phyloP scores from a whole-genome alignment of 106 monocot species.

The Dactylorhiza incarnata region DNA sequence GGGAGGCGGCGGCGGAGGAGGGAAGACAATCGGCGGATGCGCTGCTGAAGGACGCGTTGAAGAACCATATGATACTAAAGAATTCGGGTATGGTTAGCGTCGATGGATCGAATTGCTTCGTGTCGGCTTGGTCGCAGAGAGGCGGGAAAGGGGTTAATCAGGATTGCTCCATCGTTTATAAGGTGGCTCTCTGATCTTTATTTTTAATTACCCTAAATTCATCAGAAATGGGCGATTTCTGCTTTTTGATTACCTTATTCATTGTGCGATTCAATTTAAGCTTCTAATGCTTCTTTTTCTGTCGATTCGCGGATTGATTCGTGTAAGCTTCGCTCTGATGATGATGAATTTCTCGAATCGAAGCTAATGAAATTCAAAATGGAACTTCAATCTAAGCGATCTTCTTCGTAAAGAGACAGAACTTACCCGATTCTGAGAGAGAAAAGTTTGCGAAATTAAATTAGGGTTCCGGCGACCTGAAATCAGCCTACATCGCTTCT shows the following conservation, averaged over 20 bases:
- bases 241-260: background rate
- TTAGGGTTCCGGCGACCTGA: background rate
- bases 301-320: background rate
- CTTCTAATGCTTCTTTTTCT: background rate
- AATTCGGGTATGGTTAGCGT: conserved; percentile 46
- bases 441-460: background rate
- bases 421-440: background rate
- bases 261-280: background rate
- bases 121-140: conserved; percentile 53
- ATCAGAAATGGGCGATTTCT: background rate
- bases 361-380: conserved; percentile 1
- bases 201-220: background rate
- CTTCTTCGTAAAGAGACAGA: background rate
- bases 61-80: conserved; percentile 47
- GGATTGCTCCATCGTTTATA: conserved; percentile 80
- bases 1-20: conserved; percentile 9
- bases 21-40: conserved; percentile 44
- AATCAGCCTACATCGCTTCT: background rate
- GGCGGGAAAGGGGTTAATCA: conserved; percentile 93
- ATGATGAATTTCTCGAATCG: too few species aligned
- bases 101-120: conserved; percentile 39
- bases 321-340: too few species aligned
- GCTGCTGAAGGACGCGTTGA: conserved; percentile 40
- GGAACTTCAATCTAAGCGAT: background rate
- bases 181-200: conserved; percentile 29